These are phyloP conservation scores for Pseudopyrenochaeta lycopersici DNA, from an alignment of 2,329 filamentous ascomycete genomes.

Conservation along the genomic window DNA sequence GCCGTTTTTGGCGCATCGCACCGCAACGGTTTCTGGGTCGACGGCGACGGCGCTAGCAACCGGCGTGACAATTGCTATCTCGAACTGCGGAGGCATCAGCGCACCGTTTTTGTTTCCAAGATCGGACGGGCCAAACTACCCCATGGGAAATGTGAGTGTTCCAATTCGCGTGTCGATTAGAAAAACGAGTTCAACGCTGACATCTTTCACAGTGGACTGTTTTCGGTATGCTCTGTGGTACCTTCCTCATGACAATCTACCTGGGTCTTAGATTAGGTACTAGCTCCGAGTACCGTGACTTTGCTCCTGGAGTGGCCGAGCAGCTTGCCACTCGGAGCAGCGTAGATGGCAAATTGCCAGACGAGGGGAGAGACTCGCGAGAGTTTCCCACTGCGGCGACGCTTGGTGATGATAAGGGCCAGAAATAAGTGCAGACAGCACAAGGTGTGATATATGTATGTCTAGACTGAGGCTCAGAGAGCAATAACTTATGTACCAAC, in stretches of 20 bases:
- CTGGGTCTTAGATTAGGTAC: slow-evolving; percentile 30
- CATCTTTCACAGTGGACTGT: slow-evolving; percentile 23
- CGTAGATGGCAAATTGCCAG: slow-evolving; percentile 21
- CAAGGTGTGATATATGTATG: too few species aligned
- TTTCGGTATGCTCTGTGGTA: slow-evolving; percentile 24
- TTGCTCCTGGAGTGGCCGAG: slow-evolving; percentile 28
- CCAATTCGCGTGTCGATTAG: background rate
- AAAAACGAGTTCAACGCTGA: background rate
- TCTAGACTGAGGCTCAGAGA: too few species aligned
- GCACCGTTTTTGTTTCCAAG: slow-evolving; percentile 29
- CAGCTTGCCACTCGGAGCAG: slow-evolving; percentile 22
- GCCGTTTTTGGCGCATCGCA: slow-evolving; percentile 30
- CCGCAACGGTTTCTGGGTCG: slow-evolving; percentile 28
- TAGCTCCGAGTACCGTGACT: slow-evolving; percentile 30
- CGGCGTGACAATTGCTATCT: slow-evolving; percentile 31
- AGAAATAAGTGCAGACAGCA: too few species aligned
- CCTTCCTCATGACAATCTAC: slow-evolving; percentile 28
- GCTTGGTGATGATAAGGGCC: too few species aligned
- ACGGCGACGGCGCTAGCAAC: slow-evolving; percentile 32
- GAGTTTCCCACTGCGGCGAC: too few species aligned
- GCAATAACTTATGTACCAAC: too few species aligned
- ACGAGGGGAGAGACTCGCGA: slow-evolving; percentile 13
- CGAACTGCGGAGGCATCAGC: slow-evolving; percentile 31
- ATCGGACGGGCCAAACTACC: slow-evolving; percentile 25
- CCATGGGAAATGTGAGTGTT: slow-evolving; percentile 26